A percentile compares a stretch with the other conserved stretches of the same genome.
phyloP scores from a whole-genome alignment of 805 yeast genomes.

The Ogataea pilisensis region DNA sequence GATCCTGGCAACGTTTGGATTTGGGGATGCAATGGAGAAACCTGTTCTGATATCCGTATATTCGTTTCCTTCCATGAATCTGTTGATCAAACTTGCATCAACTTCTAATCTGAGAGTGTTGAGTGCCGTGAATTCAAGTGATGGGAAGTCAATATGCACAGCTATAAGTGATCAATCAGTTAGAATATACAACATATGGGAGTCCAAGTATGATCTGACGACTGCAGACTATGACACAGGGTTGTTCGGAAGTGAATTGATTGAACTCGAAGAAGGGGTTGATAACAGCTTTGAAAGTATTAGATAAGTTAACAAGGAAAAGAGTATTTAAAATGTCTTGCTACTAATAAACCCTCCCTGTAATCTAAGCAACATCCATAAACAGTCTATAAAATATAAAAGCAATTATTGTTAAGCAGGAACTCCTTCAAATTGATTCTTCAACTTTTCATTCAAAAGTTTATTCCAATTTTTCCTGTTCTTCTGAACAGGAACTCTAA shows the following conservation, averaged over 20 bases:
- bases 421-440: conserved; percentile 78
- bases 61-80: conserved; percentile 60
- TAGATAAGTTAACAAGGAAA: conserved; percentile 18
- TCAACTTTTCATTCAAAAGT: conserved; percentile 49
- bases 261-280: conserved; percentile 58
- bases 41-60: conserved; percentile 56
- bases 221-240: conserved; percentile 33
- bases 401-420: conserved; percentile 56
- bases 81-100: conserved; percentile 46
- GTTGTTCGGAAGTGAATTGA: conserved; percentile 51
- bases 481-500: conserved; percentile 64
- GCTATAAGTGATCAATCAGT: conserved; percentile 79
- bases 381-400: background rate
- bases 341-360: background rate
- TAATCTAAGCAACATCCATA: background rate
- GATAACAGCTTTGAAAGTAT: conserved; percentile 23
- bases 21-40: conserved; percentile 45
- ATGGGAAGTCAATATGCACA: conserved; percentile 56
- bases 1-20: conserved; percentile 78
- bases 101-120: conserved; percentile 53
- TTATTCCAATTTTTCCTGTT: conserved; percentile 65
- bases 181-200: conserved; percentile 73
- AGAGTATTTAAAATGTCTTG: background rate
- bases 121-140: conserved; percentile 66
- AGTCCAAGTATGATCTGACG: conserved; percentile 35